phyloP scores from a whole-genome alignment of 2,329 filamentous ascomycete species.

The Cladosporium sp. region DNA sequence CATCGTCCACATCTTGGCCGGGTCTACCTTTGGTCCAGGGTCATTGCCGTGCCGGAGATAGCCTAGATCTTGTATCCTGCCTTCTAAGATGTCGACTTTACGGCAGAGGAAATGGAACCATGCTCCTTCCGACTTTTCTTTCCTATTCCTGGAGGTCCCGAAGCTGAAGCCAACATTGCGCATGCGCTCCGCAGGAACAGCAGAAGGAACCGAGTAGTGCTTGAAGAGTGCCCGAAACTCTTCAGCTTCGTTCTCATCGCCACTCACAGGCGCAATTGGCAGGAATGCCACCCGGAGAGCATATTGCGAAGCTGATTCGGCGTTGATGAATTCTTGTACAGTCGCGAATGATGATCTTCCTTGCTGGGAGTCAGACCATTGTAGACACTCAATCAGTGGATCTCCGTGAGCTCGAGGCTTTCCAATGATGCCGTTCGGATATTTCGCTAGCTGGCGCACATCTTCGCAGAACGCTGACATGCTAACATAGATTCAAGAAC shows the following conservation, averaged over 20 bases:
- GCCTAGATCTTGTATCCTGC: constrained; percentile 3
- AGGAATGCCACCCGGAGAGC: constrained; percentile 11
- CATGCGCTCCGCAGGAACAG: constrained; percentile 8
- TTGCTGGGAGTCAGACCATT: not conserved
- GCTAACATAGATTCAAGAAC: not conserved
- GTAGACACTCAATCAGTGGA: not conserved
- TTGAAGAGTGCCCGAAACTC: not conserved
- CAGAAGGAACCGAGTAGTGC: constrained; percentile 14
- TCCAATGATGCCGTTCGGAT: constrained; percentile 9
- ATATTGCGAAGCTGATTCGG: not conserved
- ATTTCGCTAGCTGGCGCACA: not conserved
- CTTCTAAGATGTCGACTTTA: not conserved
- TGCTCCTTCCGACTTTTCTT: not conserved
- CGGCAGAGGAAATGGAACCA: constrained; percentile 20
- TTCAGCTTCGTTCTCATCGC: not conserved
- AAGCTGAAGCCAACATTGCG: constrained; percentile 9
- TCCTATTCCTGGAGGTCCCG: not conserved
- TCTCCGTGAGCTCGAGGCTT: not conserved
- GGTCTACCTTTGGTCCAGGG: not conserved
- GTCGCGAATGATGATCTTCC: not conserved
- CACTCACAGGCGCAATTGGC: not conserved
- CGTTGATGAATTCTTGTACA: constrained; percentile 2
- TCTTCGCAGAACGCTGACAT: constrained; percentile 19
- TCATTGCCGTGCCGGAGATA: constrained; percentile 1
- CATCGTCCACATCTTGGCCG: constrained; percentile 13